phyloP scores from a whole-genome alignment of 345 rosid species.

The Odontarrhena argentea region DNA sequence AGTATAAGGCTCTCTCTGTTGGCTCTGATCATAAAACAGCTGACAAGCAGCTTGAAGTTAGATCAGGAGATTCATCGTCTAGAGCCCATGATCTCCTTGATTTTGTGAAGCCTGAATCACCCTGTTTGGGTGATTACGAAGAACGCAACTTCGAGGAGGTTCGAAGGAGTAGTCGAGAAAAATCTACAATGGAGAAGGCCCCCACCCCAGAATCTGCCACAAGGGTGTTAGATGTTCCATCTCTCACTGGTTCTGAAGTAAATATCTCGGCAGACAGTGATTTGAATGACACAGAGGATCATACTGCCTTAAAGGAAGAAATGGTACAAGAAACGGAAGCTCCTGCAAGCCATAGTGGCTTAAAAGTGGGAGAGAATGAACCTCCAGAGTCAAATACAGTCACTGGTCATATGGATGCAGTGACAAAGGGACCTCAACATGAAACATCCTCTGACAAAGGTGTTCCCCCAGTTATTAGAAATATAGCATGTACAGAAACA shows the following conservation, averaged over 20 bases:
- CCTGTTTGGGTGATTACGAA: constrained; percentile 47
- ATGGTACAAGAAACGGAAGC: constrained; percentile 31
- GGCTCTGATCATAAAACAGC: constrained; percentile 38
- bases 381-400: constrained; percentile 28
- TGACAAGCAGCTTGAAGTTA: constrained; percentile 30
- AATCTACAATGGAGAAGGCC: constrained; percentile 31
- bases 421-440: constrained; percentile 30
- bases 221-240: constrained; percentile 32
- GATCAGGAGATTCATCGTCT: constrained; percentile 36
- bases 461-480: constrained; percentile 23
- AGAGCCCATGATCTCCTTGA: constrained; percentile 37
- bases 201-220: constrained; percentile 32
- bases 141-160: constrained; percentile 37
- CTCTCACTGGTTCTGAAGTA: constrained; percentile 36
- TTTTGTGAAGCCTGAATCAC: constrained; percentile 47
- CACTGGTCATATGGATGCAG: constrained; percentile 22
- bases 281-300: constrained; percentile 38
- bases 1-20: constrained; percentile 36
- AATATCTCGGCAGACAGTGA: constrained; percentile 29
- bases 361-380: constrained; percentile 40
- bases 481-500: constrained; percentile 40
- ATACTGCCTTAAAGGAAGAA: constrained; percentile 27
- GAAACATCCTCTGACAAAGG: constrained; percentile 22
- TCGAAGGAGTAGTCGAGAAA: constrained; percentile 32
- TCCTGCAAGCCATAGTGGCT: constrained; percentile 32